Evolutionary conservation across 164 flowering plant genomes (phyloP).

Genomic region (Vitis rotundifolia): DNA sequence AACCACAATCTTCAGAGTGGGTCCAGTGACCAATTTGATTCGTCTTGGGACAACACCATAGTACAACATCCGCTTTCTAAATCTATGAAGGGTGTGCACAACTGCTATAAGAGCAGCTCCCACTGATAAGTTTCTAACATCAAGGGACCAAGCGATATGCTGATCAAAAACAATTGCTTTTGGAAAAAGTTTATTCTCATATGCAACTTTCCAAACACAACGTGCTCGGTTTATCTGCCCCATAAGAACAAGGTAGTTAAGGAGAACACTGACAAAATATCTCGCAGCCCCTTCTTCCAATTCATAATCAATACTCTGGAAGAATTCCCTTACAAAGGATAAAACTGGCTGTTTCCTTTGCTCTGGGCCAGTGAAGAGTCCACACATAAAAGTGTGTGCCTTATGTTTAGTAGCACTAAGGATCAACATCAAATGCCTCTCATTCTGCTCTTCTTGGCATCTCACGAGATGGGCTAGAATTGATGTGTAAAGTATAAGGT

Average conservation of each 20-base stretch:
- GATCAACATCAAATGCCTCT: conserved; percentile 87
- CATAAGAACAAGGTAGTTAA: conserved; percentile 95
- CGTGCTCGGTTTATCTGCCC: conserved; percentile 97
- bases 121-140: conserved; percentile 90
- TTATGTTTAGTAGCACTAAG: conserved; percentile 81
- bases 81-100: conserved; percentile 93
- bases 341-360: conserved; percentile 90
- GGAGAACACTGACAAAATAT: conserved; percentile 91
- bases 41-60: conserved; percentile 94
- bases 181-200: conserved; percentile 94
- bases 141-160: conserved; percentile 99
- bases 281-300: conserved; percentile 86
- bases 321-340: conserved; percentile 86
- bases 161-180: conserved; percentile 98
- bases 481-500: conserved; percentile 91
- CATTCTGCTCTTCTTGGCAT: conserved; percentile 88
- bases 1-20: conserved; percentile 87
- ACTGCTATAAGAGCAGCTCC: conserved; percentile 98
- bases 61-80: conserved; percentile 94
- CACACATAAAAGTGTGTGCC: conserved; percentile 93
- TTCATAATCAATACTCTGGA: conserved; percentile 85
- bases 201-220: conserved; percentile 97
- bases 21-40: conserved; percentile 92
- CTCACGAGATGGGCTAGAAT: conserved; percentile 87
- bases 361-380: conserved; percentile 92